Evolutionary conservation across 2,329 filamentous ascomycete genomes (phyloP).

Genomic region (Colletotrichum limetticola): DNA sequence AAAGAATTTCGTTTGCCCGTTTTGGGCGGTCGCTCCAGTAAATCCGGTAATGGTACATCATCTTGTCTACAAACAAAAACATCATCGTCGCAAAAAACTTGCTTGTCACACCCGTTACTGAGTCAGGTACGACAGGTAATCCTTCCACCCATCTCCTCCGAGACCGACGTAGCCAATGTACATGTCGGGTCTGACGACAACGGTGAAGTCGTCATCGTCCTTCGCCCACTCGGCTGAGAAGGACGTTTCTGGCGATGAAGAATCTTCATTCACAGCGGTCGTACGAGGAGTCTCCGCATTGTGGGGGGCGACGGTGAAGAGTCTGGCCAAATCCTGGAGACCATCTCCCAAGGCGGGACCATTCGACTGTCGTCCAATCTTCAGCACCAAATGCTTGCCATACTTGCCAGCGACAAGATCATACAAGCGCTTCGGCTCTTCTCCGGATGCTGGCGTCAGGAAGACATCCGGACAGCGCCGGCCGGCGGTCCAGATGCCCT

Average conservation of each 20-base stretch:
- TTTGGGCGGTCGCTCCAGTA: neutral
- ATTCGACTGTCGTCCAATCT: slow-evolving; percentile 29
- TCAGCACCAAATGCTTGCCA: slow-evolving; percentile 45
- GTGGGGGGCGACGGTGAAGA: slow-evolving; percentile 29
- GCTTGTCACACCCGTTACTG: neutral
- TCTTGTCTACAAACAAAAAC: neutral
- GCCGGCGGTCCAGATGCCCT: slow-evolving; percentile 51
- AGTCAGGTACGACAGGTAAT: slow-evolving; percentile 40
- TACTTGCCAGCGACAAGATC: slow-evolving; percentile 41
- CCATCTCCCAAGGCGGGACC: neutral
- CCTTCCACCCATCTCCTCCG: slow-evolving; percentile 40
- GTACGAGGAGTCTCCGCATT: slow-evolving; percentile 8
- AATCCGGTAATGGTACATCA: neutral
- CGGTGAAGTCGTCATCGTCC: slow-evolving; percentile 41
- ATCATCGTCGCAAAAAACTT: neutral
- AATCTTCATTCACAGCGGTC: neutral
- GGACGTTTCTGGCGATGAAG: neutral
- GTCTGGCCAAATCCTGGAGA: slow-evolving; percentile 8
- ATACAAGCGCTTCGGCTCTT: slow-evolving; percentile 44
- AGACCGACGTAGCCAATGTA: slow-evolving; percentile 50
- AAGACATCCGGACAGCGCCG: slow-evolving; percentile 50
- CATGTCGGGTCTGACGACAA: slow-evolving; percentile 53
- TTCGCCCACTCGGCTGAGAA: slow-evolving; percentile 46
- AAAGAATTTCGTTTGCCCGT: neutral
- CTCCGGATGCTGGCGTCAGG: slow-evolving; percentile 33